These are phyloP conservation scores for Rhododendron vialii DNA, from an alignment of 148 eudicot genomes.

Conservation along the genomic window DNA sequence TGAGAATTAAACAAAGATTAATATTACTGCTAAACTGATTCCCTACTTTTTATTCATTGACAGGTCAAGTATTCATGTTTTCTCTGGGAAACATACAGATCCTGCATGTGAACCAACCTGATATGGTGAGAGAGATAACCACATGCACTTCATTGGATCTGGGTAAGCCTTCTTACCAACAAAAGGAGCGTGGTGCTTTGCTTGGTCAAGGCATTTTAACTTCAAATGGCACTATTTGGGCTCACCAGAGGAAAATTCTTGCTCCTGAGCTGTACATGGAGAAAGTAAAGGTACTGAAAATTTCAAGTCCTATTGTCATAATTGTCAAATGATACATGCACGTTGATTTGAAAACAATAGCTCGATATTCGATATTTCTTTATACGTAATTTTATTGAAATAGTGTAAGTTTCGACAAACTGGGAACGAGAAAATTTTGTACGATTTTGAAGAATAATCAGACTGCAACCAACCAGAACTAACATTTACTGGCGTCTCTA, in stretches of 20 bases:
- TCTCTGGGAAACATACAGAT: conserved; percentile 4
- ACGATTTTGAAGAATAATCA: background rate
- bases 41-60: background rate
- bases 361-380: too few relatives aligned
- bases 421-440: background rate
- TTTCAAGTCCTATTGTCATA: background rate
- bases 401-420: too few relatives aligned
- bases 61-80: conserved; percentile 11
- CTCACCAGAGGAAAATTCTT: conserved; percentile 13
- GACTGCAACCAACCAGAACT: background rate
- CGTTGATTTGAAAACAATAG: too few relatives aligned
- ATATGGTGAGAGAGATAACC: conserved; percentile 11
- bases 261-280: conserved; percentile 14
- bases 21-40: background rate
- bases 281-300: conserved; percentile 15
- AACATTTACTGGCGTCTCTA: background rate
- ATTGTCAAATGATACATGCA: too few relatives aligned
- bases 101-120: conserved; percentile 7
- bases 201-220: conserved; percentile 15
- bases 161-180: conserved; percentile 12
- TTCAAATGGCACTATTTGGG: conserved; percentile 14
- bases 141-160: conserved; percentile 6
- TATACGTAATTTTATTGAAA: too few relatives aligned
- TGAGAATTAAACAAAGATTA: background rate
- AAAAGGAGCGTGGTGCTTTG: conserved; percentile 4